Conservation (phyloP, 2,329 filamentous ascomycete species). For the Cryphonectria naterciae region DNA sequence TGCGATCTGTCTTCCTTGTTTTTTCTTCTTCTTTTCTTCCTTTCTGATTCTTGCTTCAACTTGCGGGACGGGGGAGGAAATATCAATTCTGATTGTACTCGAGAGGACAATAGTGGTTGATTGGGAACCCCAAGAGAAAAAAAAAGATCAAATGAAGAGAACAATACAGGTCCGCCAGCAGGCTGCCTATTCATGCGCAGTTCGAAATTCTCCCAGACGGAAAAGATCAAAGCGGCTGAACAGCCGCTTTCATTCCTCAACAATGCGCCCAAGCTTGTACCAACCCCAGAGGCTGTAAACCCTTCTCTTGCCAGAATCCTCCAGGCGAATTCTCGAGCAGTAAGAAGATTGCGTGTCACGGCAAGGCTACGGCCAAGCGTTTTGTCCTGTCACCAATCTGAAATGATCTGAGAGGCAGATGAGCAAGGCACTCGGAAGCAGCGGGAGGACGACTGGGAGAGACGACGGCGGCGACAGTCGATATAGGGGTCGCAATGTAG, state of each 20-base stretch:
- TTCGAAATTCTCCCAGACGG: constrained; percentile 18
- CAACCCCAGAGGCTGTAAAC: constrained; percentile 23
- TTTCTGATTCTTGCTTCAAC: constrained; percentile 41
- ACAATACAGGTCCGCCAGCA: constrained; percentile 42
- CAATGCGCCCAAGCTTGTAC: constrained; percentile 26
- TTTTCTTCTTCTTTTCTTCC: constrained; percentile 34
- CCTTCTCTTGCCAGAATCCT: constrained; percentile 30
- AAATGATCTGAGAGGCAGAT: neutral
- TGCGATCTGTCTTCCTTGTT: constrained; percentile 32
- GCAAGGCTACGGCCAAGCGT: constrained; percentile 2
- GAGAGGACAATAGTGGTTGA: constrained; percentile 38
- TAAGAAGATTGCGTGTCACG: constrained; percentile 20
- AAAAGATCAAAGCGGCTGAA: constrained; percentile 33
- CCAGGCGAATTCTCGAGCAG: constrained; percentile 27
- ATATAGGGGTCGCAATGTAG: neutral
- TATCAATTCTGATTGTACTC: constrained; percentile 60
- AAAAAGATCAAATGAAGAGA: constrained; percentile 36
- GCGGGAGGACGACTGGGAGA: neutral
- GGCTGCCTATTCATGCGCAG: constrained; percentile 32
- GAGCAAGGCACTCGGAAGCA: neutral
- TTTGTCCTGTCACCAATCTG: constrained; percentile 12
- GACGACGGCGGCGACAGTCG: neutral
- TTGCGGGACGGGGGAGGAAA: constrained; percentile 40
- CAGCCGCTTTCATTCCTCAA: constrained; percentile 31
- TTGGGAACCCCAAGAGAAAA: constrained; percentile 36